These are phyloP conservation scores for Erodium texanum DNA, from an alignment of 441 rosid genomes.

Conservation along the genomic window DNA sequence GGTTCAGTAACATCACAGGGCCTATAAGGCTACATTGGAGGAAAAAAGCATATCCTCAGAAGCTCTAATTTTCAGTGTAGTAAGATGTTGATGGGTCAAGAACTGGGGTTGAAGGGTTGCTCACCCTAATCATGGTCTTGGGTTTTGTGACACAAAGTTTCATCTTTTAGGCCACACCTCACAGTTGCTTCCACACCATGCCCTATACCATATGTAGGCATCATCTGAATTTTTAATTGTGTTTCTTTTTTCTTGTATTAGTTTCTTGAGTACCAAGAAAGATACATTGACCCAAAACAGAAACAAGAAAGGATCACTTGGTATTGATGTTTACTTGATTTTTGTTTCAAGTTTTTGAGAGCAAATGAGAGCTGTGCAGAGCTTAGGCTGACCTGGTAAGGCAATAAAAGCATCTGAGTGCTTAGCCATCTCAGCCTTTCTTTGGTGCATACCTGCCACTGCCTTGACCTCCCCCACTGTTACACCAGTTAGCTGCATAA, in stretches of 20 bases:
- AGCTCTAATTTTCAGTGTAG: conserved; percentile 55
- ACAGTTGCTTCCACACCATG: conserved; percentile 20
- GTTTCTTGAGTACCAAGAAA: conserved; percentile 11
- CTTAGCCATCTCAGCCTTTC: conserved; percentile 99
- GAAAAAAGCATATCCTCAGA: too few relatives aligned
- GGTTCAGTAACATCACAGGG: too few relatives aligned
- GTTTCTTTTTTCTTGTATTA: background rate
- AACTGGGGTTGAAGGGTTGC: conserved; percentile 17
- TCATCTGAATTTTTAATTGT: too few relatives aligned
- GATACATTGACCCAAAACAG: conserved; percentile 10
- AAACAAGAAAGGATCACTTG: conserved; percentile 17
- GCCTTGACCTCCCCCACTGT: conserved; percentile 99
- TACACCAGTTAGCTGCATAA: conserved; percentile 82
- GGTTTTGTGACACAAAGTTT: conserved; percentile 25
- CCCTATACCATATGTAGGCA: background rate
- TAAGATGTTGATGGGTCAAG: conserved; percentile 63
- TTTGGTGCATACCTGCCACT: conserved; percentile 97
- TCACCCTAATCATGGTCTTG: conserved; percentile 12
- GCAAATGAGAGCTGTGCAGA: conserved; percentile 25
- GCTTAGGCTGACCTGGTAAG: conserved; percentile 65
- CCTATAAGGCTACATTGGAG: too few relatives aligned
- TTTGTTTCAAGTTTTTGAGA: conserved; percentile 13
- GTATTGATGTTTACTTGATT: too few relatives aligned
- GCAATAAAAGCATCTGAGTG: conserved; percentile 99
- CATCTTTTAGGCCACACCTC: conserved; percentile 17